Conservation (phyloP, 2,329 filamentous ascomycete species). For the Paraphaeosphaeria sporulosa region DNA sequence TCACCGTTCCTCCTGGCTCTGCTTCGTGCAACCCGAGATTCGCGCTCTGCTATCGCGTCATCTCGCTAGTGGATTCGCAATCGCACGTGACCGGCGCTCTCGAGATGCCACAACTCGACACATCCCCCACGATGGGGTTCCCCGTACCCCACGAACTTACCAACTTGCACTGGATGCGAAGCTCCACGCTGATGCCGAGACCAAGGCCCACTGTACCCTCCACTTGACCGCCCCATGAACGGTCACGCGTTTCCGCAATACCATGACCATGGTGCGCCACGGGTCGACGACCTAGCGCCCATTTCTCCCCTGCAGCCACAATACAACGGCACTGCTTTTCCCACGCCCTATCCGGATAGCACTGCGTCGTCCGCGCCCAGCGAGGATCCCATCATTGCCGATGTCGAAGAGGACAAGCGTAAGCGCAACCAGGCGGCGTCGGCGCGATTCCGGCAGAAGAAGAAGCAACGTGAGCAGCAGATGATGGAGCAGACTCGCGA, state of each 20-base stretch:
- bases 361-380: constrained; percentile 32
- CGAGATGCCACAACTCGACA: constrained; percentile 6
- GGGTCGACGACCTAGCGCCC: constrained; percentile 40
- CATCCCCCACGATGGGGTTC: constrained; percentile 17
- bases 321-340: constrained; percentile 21
- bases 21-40: constrained; percentile 10
- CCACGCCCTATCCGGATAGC: constrained; percentile 33
- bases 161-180: constrained; percentile 18
- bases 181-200: constrained; percentile 33
- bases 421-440: constrained; percentile 88
- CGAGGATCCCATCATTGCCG: constrained; percentile 37
- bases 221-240: constrained; percentile 35
- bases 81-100: constrained; percentile 25
- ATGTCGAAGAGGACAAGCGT: constrained; percentile 87
- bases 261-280: constrained; percentile 32
- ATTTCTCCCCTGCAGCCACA: constrained; percentile 40
- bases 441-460: constrained; percentile 90
- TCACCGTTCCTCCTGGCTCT: neutral
- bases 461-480: constrained; percentile 92
- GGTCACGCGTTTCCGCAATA: constrained; percentile 30
- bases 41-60: constrained; percentile 23
- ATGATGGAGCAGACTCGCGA: constrained; percentile 67
- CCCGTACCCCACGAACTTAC: constrained; percentile 13
- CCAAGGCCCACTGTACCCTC: constrained; percentile 39
- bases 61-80: constrained; percentile 27